Evolutionary conservation across 208 protist genomes (phyloP).

Genomic region (Trypanosoma boissoni): DNA sequence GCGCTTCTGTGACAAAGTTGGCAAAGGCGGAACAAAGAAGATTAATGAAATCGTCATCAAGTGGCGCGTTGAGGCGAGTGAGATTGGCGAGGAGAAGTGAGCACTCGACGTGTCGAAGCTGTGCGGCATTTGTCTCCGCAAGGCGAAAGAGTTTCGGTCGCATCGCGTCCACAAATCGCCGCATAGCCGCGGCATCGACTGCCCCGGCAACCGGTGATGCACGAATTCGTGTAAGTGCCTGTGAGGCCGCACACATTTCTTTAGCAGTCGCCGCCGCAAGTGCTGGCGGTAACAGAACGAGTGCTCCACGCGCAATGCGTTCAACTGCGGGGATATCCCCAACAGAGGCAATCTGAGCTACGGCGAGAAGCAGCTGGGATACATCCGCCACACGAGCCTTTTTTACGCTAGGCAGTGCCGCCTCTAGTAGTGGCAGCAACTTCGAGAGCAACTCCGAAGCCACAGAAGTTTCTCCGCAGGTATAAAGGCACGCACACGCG

Average conservation of each 20-base stretch:
- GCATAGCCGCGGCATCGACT: slow-evolving; percentile 24
- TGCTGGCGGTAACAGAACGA: slow-evolving; percentile 18
- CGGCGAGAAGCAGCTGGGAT: slow-evolving; percentile 28
- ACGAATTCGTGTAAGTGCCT: slow-evolving; percentile 42
- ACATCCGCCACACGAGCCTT: slow-evolving; percentile 22
- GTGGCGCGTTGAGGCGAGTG: slow-evolving; percentile 40
- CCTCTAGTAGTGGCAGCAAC: slow-evolving; percentile 19
- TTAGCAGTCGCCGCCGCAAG: slow-evolving; percentile 32
- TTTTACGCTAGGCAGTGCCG: too few relatives aligned
- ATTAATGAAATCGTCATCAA: slow-evolving; percentile 54
- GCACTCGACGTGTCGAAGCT: slow-evolving; percentile 59
- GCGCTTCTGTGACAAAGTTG: slow-evolving; percentile 42
- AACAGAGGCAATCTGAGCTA: slow-evolving; percentile 30
- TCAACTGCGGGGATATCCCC: slow-evolving; percentile 3
- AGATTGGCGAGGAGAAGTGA: slow-evolving; percentile 50
- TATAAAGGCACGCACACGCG: too few relatives aligned
- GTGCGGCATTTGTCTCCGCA: slow-evolving; percentile 34
- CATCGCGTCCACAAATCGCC: slow-evolving; percentile 35
- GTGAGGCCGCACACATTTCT: slow-evolving; percentile 39
- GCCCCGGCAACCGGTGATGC: slow-evolving; percentile 4
- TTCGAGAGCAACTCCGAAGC: background rate
- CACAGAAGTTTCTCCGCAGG: too few relatives aligned
- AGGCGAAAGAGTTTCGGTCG: slow-evolving; percentile 52
- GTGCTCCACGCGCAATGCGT: slow-evolving; percentile 1
- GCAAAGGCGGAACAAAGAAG: slow-evolving; percentile 63